Conservation (phyloP, 2,329 filamentous ascomycete species). For the Nigrospora sphaerica region DNA sequence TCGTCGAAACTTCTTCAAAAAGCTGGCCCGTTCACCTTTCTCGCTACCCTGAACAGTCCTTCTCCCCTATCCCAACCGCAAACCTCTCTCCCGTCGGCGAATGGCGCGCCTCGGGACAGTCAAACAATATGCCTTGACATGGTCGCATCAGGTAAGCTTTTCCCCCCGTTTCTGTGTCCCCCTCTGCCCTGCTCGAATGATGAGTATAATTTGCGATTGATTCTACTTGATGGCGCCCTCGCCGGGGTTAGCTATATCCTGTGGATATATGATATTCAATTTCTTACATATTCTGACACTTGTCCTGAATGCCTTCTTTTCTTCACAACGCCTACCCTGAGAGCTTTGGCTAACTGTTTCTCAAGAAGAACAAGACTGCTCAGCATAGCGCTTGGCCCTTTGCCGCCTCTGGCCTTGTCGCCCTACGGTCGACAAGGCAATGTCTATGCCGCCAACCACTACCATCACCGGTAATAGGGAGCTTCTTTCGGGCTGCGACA, state of each 20-base stretch:
- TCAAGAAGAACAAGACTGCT: too few relatives aligned
- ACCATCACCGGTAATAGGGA: too few relatives aligned
- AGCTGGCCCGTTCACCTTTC: background rate
- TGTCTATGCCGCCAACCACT: too few relatives aligned
- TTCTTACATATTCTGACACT: constrained; percentile 97
- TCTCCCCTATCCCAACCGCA: background rate
- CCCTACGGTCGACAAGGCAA: too few relatives aligned
- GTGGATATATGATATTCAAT: constrained; percentile 77
- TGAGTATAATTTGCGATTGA: constrained; percentile 99
- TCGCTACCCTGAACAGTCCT: background rate
- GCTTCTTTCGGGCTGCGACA: too few relatives aligned
- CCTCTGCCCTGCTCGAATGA: constrained; percentile 47
- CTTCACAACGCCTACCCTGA: too few relatives aligned
- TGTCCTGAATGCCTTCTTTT: too few relatives aligned
- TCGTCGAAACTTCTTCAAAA: background rate
- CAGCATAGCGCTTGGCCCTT: too few relatives aligned
- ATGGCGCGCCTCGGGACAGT: background rate
- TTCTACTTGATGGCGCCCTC: constrained; percentile 74
- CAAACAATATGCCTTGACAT: background rate
- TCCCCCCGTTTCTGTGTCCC: constrained; percentile 4
- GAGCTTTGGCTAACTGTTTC: too few relatives aligned
- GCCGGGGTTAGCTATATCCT: constrained; percentile 81
- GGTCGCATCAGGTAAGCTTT: constrained; percentile 3
- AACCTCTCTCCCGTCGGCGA: background rate
- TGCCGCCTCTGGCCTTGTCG: too few relatives aligned